Evolutionary conservation across 192 early-diverging fungal genomes (phyloP), one percentile per base, ranked within the genome.

Genomic region (Umbelopsis isabellina): DNA sequence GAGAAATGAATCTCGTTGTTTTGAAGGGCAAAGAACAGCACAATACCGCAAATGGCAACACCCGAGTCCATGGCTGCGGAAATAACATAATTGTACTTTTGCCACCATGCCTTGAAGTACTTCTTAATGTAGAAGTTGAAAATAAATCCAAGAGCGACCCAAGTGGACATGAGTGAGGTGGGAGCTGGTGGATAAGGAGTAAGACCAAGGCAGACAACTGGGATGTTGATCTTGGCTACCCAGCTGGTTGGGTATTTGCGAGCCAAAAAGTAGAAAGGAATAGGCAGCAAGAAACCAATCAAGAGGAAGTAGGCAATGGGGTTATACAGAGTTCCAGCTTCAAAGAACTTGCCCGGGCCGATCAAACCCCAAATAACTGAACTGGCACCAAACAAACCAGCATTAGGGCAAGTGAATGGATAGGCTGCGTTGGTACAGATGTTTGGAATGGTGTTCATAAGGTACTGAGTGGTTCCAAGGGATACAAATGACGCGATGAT

Each of bases 331-430:
- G 82, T 80, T 0, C 67, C 72, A 1, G 82, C 73, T 35, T 85
- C 84, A 70, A 93, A 90, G 81, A 92, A 86, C 49, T 84, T 87
- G 46, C 72, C 77, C 9, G 93, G 93, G 7, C 89, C 90, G 49
- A 94, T 82, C 8, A 90, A 82, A 67, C 94, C 94, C 91, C 91
- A 95, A 46, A 94, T 91, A 11, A 93, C 82, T 12, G 89, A 90
- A 0, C 89, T 88, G 2, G 90, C 89, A 69, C 87, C 89, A 78
- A 92, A 92, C 9, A 72, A 78, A 51, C 44, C 37, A 52, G 51
- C 80, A 65, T 83, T 82, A 66, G 86, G 87, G 68, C 90, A 90
- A 1, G 88, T 87, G 76, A 89, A 92, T 5, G 89, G 89, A 15
- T 85, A 87, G 11, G 83, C 83, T 4, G 86, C 87, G 3, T 80